phyloP scores from a whole-genome alignment of 2,329 filamentous ascomycete genomes.

The Colletotrichum simmondsii region DNA sequence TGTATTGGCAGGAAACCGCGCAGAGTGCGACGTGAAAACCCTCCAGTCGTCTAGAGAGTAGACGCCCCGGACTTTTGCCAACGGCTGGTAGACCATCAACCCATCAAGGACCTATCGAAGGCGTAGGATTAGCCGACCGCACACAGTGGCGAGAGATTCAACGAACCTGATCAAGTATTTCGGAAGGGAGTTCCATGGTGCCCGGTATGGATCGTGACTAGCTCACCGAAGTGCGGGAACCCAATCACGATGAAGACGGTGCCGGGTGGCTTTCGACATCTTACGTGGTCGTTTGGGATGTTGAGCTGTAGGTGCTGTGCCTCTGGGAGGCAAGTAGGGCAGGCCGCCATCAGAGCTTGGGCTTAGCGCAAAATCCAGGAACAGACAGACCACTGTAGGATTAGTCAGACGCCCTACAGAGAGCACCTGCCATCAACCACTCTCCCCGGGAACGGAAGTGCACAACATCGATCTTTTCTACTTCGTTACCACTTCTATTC shows the following conservation, averaged over 20 bases:
- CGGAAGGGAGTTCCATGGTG: not conserved
- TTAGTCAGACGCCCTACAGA: not conserved
- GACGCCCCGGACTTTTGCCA: not conserved
- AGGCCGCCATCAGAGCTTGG: no score
- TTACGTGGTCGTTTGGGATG: not conserved
- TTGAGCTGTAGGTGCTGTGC: not conserved
- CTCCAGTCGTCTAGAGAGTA: not conserved
- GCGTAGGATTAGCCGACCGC: not conserved
- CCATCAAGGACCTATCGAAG: not conserved
- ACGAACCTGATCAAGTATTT: constrained; percentile 8
- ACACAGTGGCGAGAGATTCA: not conserved
- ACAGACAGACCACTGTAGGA: no score
- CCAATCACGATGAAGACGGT: not conserved
- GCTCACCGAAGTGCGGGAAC: not conserved
- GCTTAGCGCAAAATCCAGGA: not conserved
- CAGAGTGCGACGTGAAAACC: not conserved
- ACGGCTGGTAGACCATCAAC: not conserved
- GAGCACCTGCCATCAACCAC: not conserved
- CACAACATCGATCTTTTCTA: not conserved
- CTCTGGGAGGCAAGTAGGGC: no score
- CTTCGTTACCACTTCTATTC: not conserved
- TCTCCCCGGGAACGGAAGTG: not conserved
- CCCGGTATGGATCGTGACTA: no score
- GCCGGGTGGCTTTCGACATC: not conserved
- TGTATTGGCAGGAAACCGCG: not conserved